Conservation (phyloP, 495 filamentous ascomycete genomes). For the Articulospora tetracladia region DNA sequence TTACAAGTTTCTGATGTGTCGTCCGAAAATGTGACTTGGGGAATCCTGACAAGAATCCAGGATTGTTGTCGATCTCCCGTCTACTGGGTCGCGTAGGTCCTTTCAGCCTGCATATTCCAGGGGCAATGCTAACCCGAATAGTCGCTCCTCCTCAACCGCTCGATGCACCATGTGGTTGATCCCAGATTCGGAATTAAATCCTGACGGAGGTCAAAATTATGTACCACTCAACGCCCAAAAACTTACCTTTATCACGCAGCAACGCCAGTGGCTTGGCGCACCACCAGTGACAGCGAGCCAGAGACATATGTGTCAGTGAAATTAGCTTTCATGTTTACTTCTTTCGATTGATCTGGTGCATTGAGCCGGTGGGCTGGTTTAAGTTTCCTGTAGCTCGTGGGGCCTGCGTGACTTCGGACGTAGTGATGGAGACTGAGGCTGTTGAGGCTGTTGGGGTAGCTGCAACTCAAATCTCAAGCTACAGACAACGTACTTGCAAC, state of each 20-base stretch:
- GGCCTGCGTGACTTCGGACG: neutral
- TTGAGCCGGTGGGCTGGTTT: no score
- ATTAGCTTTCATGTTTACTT: neutral
- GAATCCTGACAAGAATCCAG: neutral
- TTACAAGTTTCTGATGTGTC: no score
- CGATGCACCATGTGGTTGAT: neutral
- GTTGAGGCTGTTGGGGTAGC: neutral
- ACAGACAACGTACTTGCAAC: neutral
- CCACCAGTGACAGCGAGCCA: neutral
- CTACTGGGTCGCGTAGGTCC: neutral
- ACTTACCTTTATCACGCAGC: neutral
- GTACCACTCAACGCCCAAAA: no score
- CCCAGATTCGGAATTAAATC: neutral
- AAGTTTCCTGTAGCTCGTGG: neutral
- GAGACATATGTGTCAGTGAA: neutral
- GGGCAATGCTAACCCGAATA: no score
- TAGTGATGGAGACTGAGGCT: neutral
- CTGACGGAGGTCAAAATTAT: no score
- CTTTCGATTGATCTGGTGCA: neutral
- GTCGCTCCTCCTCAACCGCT: no score
- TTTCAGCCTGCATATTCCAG: no score
- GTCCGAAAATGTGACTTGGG: neutral
- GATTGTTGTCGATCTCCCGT: neutral
- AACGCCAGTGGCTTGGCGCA: neutral
- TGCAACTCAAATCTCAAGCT: neutral